These are phyloP conservation scores for Cicer arietinum DNA, from an alignment of 306 rosid species.

Conservation along the genomic window DNA sequence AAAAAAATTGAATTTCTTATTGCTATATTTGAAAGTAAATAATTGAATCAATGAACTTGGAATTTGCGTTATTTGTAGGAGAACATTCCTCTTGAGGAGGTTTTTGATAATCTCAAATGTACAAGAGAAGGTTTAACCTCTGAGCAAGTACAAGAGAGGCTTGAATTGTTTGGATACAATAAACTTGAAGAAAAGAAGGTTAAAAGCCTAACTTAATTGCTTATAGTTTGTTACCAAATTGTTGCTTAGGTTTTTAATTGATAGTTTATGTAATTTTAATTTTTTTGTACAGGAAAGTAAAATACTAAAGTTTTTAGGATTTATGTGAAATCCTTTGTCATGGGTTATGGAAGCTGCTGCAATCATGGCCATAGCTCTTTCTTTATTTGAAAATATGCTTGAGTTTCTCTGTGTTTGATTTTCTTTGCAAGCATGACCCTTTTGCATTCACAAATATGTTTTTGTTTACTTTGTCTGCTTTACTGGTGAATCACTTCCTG, in stretches of 20 bases:
- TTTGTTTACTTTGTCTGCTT: constrained; percentile 62
- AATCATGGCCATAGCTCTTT: constrained; percentile 46
- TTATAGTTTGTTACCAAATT: constrained; percentile 7
- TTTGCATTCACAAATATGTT: constrained; percentile 23
- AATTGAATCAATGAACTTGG: constrained; percentile 26
- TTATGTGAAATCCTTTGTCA: too few relatives aligned
- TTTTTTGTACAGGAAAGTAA: too few relatives aligned
- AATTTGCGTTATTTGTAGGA: constrained; percentile 61
- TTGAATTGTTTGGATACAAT: constrained; percentile 68
- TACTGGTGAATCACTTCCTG: constrained; percentile 72
- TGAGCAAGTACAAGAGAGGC: constrained; percentile 60
- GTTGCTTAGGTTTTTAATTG: constrained; percentile 20
- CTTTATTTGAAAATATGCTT: too few relatives aligned
- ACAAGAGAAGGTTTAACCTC: constrained; percentile 66
- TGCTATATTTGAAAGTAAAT: neutral
- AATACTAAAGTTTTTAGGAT: too few relatives aligned
- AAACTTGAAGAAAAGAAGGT: constrained; percentile 87
- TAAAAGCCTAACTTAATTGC: constrained; percentile 19
- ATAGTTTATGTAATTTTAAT: neutral
- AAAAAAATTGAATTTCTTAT: neutral
- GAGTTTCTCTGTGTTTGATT: too few relatives aligned
- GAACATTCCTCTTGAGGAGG: constrained; percentile 67
- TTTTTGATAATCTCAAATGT: constrained; percentile 66
- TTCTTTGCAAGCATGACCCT: neutral
- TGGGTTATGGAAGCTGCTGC: too few relatives aligned